Conservation (phyloP, 805 yeast genomes). For the Suhomyces emberorum region DNA sequence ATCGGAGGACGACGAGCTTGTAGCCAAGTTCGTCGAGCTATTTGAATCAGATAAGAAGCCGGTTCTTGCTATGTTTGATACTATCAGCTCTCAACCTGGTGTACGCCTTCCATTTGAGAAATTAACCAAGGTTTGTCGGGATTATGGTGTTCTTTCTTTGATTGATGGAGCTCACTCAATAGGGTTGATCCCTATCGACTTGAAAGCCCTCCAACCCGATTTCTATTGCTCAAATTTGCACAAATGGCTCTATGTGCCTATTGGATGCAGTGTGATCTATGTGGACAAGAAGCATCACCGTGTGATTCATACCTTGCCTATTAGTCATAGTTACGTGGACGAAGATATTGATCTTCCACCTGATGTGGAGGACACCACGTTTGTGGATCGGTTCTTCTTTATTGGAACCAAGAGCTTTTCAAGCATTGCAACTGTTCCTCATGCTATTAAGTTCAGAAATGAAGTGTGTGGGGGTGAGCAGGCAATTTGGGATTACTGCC, state of each 20-base stretch:
- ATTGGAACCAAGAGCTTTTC: constrained; percentile 51
- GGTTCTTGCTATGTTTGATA: constrained; percentile 51
- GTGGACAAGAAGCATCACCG: constrained; percentile 51
- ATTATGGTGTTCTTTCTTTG: constrained; percentile 48
- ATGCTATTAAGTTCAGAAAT: constrained; percentile 53
- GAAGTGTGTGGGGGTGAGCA: constrained; percentile 61
- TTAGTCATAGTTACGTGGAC: constrained; percentile 46
- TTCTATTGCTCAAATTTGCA: constrained; percentile 62
- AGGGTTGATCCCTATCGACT: constrained; percentile 49
- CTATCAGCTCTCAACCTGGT: constrained; percentile 65
- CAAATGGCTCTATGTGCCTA: constrained; percentile 64
- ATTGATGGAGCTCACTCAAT: constrained; percentile 74
- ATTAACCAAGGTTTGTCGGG: constrained; percentile 43
- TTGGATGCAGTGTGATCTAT: constrained; percentile 57
- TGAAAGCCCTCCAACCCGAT: constrained; percentile 49
- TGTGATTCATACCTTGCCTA: constrained; percentile 53
- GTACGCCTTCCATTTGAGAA: constrained; percentile 53
- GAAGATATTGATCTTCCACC: constrained; percentile 25
- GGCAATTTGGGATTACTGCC: constrained; percentile 46
- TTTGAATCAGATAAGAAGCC: constrained; percentile 14
- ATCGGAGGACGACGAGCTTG: constrained; percentile 14
- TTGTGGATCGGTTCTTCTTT: constrained; percentile 47
- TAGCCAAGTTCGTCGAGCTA: constrained; percentile 10
- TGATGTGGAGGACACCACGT: constrained; percentile 21
- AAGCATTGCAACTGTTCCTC: constrained; percentile 37